Percentiles rank a stretch among this genome's conserved stretches.
Conservation (phyloP, 23 red algal species). For the Cyanidiococcus yangmingshanensis region DNA sequence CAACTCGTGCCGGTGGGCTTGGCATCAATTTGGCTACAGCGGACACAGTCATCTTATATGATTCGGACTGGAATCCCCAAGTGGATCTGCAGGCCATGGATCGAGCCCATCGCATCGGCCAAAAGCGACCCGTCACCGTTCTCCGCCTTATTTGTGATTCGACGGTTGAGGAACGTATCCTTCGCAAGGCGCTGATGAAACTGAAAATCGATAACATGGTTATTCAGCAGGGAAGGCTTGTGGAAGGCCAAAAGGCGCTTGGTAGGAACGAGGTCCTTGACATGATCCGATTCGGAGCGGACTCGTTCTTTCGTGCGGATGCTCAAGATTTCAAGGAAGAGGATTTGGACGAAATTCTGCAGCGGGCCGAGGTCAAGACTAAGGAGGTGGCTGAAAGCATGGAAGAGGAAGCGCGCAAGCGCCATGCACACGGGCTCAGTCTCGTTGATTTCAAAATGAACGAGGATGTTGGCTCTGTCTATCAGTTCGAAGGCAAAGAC, state of each 20-base stretch:
- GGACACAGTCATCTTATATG: conserved; percentile 93
- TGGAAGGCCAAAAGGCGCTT: conserved; percentile 75
- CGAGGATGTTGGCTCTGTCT: conserved; percentile 40
- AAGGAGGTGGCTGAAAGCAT: conserved; percentile 60
- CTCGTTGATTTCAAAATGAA: conserved; percentile 46
- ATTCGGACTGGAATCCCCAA: conserved; percentile 98
- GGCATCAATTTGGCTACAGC: conserved; percentile 98
- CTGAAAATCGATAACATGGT: conserved; percentile 88
- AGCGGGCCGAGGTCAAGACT: conserved; percentile 82
- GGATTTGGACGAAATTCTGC: conserved; percentile 83
- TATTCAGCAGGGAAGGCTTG: conserved; percentile 88
- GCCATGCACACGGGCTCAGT: conserved; percentile 29
- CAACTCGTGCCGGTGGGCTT: conserved; percentile 85
- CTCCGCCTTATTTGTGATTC: conserved; percentile 79
- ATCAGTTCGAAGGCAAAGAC: conserved; percentile 84
- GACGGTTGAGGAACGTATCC: conserved; percentile 88
- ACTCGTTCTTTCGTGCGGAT: conserved; percentile 79
- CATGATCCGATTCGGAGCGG: conserved; percentile 97
- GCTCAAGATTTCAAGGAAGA: conserved; percentile 50
- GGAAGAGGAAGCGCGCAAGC: conserved; percentile 36
- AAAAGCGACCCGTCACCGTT: conserved; percentile 86
- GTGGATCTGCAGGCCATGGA: conserved; percentile 99
- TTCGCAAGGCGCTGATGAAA: conserved; percentile 84
- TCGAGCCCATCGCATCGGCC: conserved; percentile 94
- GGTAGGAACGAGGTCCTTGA: conserved; percentile 81